Percentiles rank a stretch among this genome's conserved stretches.
phyloP scores from a whole-genome alignment of 2,329 filamentous ascomycete genomes.

The Clonostachys solani region DNA sequence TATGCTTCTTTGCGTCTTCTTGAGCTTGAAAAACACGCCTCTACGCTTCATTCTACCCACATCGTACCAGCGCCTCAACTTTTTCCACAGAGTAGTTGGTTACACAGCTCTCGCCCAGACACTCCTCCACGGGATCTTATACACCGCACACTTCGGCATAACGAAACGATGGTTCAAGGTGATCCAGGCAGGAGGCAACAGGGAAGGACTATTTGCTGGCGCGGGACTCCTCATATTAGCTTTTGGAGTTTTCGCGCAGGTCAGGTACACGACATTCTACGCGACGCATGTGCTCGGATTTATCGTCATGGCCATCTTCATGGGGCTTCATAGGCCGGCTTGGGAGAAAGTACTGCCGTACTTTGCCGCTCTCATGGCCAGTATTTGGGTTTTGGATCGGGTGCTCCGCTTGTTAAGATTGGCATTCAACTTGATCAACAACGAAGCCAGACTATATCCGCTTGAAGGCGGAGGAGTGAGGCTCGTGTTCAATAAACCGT shows the following conservation, averaged over 20 bases:
- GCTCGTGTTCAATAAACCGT: slow-evolving; percentile 37
- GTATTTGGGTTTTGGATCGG: slow-evolving; percentile 39
- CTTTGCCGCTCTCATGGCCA: slow-evolving; percentile 28
- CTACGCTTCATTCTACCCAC: slow-evolving; percentile 16
- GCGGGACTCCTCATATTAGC: slow-evolving; percentile 30
- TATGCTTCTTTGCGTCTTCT: slow-evolving; percentile 28
- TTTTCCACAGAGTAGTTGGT: slow-evolving; percentile 38
- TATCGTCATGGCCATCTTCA: slow-evolving; percentile 29
- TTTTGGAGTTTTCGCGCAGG: slow-evolving; percentile 21
- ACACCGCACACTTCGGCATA: slow-evolving; percentile 20
- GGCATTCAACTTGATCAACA: slow-evolving; percentile 15
- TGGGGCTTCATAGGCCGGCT: slow-evolving; percentile 37
- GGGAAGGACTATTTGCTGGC: slow-evolving; percentile 14
- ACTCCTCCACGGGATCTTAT: slow-evolving; percentile 28
- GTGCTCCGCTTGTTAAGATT: slow-evolving; percentile 27
- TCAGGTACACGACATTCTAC: slow-evolving; percentile 44
- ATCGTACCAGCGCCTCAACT: slow-evolving; percentile 42
- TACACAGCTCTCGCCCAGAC: slow-evolving; percentile 31
- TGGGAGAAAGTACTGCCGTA: slow-evolving; percentile 27
- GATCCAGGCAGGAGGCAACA: not conserved
- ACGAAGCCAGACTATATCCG: slow-evolving; percentile 15
- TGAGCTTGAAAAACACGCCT: slow-evolving; percentile 45
- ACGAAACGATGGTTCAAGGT: not conserved
- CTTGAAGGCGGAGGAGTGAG: slow-evolving; percentile 38
- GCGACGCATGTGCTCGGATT: slow-evolving; percentile 36